A percentile compares a stretch with the other conserved stretches of the same genome.
Evolutionary conservation across 176 grass and related monocot genomes (phyloP).

Genomic region (Oryza glumipatula): DNA sequence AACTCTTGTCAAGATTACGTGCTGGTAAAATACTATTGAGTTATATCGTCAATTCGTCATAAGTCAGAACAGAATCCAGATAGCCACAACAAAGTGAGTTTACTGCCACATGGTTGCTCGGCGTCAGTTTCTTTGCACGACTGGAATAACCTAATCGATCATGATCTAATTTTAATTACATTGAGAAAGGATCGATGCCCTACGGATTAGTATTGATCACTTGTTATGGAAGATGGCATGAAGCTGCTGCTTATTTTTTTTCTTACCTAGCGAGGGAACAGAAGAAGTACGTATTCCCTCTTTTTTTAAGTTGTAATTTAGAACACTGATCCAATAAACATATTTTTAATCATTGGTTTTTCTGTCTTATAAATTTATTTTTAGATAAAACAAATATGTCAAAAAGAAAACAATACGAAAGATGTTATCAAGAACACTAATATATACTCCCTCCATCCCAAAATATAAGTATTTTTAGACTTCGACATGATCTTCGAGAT

Average conservation of each 20-base stretch:
- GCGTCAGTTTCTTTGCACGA: background rate
- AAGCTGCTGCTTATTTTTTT: background rate
- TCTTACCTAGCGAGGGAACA: background rate
- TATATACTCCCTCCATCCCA: no score
- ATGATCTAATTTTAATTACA: background rate
- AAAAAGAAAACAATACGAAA: no score
- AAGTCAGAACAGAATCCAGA: slow-evolving; percentile 26
- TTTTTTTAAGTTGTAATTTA: no score
- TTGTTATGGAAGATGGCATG: slow-evolving; percentile 1
- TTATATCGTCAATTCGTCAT: slow-evolving; percentile 19
- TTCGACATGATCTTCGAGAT: no score
- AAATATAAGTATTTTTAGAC: no score
- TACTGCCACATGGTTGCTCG: slow-evolving; percentile 17
- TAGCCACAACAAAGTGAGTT: slow-evolving; percentile 5
- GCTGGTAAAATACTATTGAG: background rate
- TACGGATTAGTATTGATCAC: background rate
- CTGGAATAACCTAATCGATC: slow-evolving; percentile 21
- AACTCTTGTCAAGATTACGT: slow-evolving; percentile 6
- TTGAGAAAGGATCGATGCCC: background rate
- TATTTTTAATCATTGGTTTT: no score
- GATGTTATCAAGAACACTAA: no score
- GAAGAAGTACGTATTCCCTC: no score
- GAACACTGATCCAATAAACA: no score
- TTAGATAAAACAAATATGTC: no score
- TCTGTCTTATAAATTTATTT: no score